A percentile compares a stretch with the other conserved stretches of the same genome.
These are phyloP conservation scores for Alternaria infectoria DNA, from an alignment of 2,329 filamentous ascomycete species.

Conservation along the genomic window DNA sequence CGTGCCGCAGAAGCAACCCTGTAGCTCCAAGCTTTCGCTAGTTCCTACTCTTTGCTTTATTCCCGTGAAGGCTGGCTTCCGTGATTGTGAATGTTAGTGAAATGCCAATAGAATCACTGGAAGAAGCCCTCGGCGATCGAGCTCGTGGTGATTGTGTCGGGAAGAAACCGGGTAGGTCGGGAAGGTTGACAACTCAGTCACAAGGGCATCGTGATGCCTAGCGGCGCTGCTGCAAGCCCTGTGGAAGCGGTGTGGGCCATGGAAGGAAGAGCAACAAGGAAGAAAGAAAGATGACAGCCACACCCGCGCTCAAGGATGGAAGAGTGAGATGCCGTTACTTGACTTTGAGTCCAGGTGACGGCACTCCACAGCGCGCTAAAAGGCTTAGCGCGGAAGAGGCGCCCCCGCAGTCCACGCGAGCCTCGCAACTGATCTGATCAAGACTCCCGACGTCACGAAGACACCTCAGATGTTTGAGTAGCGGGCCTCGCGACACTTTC, in stretches of 20 bases:
- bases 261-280: neutral
- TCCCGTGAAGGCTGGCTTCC: neutral
- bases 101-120: neutral
- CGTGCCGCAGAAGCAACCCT: neutral
- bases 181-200: neutral
- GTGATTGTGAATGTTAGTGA: neutral
- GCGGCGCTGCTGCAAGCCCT: neutral
- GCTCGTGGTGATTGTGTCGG: neutral
- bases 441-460: constrained; percentile 18
- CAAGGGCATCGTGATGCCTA: neutral
- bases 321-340: neutral
- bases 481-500: neutral
- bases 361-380: constrained; percentile 13
- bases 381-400: constrained; percentile 14
- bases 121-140: neutral
- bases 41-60: neutral
- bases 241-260: neutral
- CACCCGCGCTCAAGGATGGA: neutral
- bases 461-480: constrained; percentile 16
- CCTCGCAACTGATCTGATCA: constrained; percentile 18
- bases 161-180: neutral
- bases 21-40: neutral
- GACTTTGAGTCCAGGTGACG: constrained; percentile 15
- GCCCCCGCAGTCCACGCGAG: constrained; percentile 16
- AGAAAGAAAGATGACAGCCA: neutral